Evolutionary conservation across 2,329 filamentous ascomycete species (phyloP).

Genomic region (Fusarium paranaense): DNA sequence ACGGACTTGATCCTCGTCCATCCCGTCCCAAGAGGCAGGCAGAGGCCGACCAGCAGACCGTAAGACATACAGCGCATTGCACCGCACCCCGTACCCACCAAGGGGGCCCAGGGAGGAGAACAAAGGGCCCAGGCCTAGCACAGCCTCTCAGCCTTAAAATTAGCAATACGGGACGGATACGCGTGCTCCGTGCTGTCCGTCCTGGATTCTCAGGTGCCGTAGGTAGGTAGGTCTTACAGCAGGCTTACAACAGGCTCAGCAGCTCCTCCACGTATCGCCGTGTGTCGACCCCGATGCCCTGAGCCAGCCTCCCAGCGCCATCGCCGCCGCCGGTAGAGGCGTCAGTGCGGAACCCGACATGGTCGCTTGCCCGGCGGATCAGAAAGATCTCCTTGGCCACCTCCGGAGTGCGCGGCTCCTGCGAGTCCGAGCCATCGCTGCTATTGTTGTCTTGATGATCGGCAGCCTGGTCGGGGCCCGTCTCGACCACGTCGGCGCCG

Average conservation of each 20-base stretch:
- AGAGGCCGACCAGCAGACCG: background rate
- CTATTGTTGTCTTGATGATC: conserved; percentile 26
- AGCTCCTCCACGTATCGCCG: conserved; percentile 79
- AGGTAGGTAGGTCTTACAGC: conserved; percentile 38
- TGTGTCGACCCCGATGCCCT: conserved; percentile 83
- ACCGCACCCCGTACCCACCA: conserved; percentile 1
- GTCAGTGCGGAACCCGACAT: conserved; percentile 55
- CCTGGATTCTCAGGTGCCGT: background rate
- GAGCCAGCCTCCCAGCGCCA: conserved; percentile 70
- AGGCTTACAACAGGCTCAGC: conserved; percentile 71
- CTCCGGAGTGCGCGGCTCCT: conserved; percentile 19
- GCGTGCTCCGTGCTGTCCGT: background rate
- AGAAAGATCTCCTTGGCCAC: conserved; percentile 71
- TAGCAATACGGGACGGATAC: conserved; percentile 2
- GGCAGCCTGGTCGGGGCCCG: conserved; percentile 1
- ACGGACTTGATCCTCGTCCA: background rate
- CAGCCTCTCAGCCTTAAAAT: conserved; percentile 19
- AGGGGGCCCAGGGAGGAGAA: background rate
- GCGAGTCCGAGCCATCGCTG: conserved; percentile 18
- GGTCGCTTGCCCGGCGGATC: conserved; percentile 70
- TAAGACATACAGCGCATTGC: background rate
- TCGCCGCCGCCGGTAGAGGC: conserved; percentile 58
- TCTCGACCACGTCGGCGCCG: conserved; percentile 23
- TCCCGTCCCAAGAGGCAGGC: background rate
- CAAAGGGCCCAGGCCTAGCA: conserved; percentile 2